Base-by-base conservation (phyloP, 2,329 filamentous ascomycete species). In the Hypoxylon sp. region DNA sequence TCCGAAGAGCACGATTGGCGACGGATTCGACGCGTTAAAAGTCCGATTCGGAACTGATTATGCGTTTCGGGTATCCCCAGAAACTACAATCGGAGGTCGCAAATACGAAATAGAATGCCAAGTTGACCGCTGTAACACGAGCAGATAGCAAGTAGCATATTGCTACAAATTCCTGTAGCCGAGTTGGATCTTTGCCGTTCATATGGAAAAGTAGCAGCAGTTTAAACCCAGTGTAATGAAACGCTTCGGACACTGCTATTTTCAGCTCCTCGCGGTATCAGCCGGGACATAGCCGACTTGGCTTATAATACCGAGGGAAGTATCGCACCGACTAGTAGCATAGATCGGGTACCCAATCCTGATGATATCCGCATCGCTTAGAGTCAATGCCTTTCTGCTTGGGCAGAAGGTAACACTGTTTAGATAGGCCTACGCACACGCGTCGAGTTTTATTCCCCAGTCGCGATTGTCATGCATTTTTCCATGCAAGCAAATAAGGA, bases 401-500 rank as follows among this genome's bases (percentile, higher is more conserved):
- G n/a, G n/a, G n/a, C n/a, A n/a, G 4, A 11, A 19, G 9, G 11
- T 2, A 34, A 20, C 5, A 43, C 34, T 16, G n/a, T 8, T 16
- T 16, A 23, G 8, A 12, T 12, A 20, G 19, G 21, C 7, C 3
- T 20, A 26, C 13, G 7, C 11, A 15, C 9, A 3, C n/a, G 11
- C 17, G 34, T 6, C 8, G 16, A 51, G 20, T 30, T 34, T 4
- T 21, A 12, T 35, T n/a, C n/a, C n/a, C 15, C 27, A 15, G 19
- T 20, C 26, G 27, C 12, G 11, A 27, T 16, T 27, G 7, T 41
- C 26, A 27, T 23, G 13, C 31, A 55, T 48, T 38, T 38, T 9
- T 26, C 43, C 42, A 26, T 43, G 35, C 51, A 46, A 47, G 46
- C 49, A 55, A 51, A 49, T 49, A 21, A 23, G 12, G 7, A 20